Conservation (phyloP, 805 yeast species). For the Priceomyces fermenticarens region DNA sequence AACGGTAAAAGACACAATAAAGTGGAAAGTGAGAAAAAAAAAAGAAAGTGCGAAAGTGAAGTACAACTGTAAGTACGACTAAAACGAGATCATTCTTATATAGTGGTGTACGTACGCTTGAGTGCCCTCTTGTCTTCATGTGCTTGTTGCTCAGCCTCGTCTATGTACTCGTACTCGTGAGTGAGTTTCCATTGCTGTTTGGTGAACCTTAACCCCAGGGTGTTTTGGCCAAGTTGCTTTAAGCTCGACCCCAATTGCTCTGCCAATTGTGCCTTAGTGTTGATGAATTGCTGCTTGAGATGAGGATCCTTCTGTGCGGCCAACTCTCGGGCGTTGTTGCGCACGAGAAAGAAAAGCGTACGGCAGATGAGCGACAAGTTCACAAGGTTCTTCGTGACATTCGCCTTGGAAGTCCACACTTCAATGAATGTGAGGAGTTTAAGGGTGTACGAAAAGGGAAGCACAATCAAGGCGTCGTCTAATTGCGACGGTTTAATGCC, state of each 20-base stretch:
- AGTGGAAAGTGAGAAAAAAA: too few species aligned
- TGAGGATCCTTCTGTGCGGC: slow-evolving; percentile 62
- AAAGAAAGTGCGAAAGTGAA: too few species aligned
- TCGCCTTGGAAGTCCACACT: slow-evolving; percentile 58
- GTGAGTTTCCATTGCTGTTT: slow-evolving; percentile 74
- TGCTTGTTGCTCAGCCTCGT: slow-evolving; percentile 55
- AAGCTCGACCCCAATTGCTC: slow-evolving; percentile 48
- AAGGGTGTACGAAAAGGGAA: slow-evolving; percentile 83
- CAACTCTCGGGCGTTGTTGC: slow-evolving; percentile 75
- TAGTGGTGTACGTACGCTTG: slow-evolving; percentile 72
- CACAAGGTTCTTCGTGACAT: slow-evolving; percentile 40
- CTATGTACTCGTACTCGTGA: slow-evolving; percentile 73
- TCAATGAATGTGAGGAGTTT: slow-evolving; percentile 70
- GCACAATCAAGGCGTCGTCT: slow-evolving; percentile 87
- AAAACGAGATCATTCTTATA: too few species aligned
- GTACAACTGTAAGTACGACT: too few species aligned
- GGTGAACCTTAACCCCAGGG: slow-evolving; percentile 74
- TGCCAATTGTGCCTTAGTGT: slow-evolving; percentile 63
- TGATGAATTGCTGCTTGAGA: slow-evolving; percentile 61
- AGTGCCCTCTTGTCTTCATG: slow-evolving; percentile 54
- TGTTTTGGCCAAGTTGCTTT: slow-evolving; percentile 73
- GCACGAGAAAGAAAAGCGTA: slow-evolving; percentile 70
- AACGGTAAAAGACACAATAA: too few species aligned
- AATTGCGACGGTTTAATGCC: slow-evolving; percentile 80
- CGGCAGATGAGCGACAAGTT: slow-evolving; percentile 67